phyloP scores from a whole-genome alignment of 2,329 filamentous ascomycete genomes.

The Sarocladiaceae sp. region DNA sequence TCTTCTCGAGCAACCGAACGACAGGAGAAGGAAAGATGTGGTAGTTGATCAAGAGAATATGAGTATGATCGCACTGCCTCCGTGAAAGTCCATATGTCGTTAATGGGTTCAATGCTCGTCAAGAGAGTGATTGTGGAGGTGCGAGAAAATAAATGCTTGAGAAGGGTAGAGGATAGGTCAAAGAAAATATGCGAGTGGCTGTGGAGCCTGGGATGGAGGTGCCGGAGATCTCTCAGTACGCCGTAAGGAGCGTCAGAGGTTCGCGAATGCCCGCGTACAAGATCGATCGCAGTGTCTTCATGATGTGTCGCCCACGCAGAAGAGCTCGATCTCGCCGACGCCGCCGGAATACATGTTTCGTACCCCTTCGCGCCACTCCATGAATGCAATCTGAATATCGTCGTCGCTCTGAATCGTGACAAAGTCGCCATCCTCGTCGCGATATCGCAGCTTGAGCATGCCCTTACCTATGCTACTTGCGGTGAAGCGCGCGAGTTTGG shows the following conservation, averaged over 20 bases:
- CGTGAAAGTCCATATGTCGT: neutral
- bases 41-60: neutral
- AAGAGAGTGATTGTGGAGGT: neutral
- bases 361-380: conserved; percentile 80
- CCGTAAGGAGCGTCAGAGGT: too few relatives aligned
- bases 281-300: neutral
- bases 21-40: neutral
- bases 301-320: conserved; percentile 57
- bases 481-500: conserved; percentile 85
- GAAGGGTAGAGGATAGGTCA: too few relatives aligned
- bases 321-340: conserved; percentile 86
- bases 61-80: too few relatives aligned
- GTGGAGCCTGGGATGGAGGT: neutral
- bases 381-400: conserved; percentile 92
- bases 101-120: neutral
- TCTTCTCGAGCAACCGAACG: neutral
- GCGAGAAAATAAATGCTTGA: too few relatives aligned
- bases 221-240: too few relatives aligned
- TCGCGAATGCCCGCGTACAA: neutral
- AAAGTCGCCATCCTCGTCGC: conserved; percentile 87
- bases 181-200: neutral
- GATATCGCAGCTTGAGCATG: conserved; percentile 81
- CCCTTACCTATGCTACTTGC: conserved; percentile 78
- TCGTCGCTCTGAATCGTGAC: conserved; percentile 94
- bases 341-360: conserved; percentile 57